These are phyloP conservation scores for Diaporthe caulivora DNA, from an alignment of 2,329 filamentous ascomycete genomes.

Conservation along the genomic window DNA sequence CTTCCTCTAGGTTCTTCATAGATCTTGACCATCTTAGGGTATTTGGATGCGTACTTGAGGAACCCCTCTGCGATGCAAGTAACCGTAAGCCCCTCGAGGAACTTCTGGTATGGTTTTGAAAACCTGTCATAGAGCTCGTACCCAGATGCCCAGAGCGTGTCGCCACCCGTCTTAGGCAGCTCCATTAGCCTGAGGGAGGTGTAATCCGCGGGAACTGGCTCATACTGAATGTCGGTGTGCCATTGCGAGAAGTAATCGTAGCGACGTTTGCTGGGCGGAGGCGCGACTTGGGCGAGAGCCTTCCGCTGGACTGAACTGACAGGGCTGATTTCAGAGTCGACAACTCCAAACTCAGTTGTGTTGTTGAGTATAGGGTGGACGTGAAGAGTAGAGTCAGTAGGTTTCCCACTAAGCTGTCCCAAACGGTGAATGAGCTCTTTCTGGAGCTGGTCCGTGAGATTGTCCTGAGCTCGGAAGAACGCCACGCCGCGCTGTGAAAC, in stretches of 20 bases:
- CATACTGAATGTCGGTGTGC: slow-evolving; percentile 71
- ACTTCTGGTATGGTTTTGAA: slow-evolving; percentile 61
- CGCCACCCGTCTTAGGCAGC: slow-evolving; percentile 68
- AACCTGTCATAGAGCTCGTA: slow-evolving; percentile 72
- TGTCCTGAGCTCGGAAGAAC: slow-evolving; percentile 61
- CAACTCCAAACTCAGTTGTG: slow-evolving; percentile 52
- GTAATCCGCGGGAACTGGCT: slow-evolving; percentile 71
- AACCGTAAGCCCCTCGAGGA: slow-evolving; percentile 64
- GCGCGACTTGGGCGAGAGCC: slow-evolving; percentile 42
- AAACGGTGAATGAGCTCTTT: slow-evolving; percentile 61
- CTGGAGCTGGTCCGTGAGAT: slow-evolving; percentile 57
- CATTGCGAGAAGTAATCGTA: slow-evolving; percentile 57
- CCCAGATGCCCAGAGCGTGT: slow-evolving; percentile 73
- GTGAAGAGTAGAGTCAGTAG: slow-evolving; percentile 59
- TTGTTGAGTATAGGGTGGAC: slow-evolving; percentile 60
- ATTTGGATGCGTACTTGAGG: slow-evolving; percentile 48
- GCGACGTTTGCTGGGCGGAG: slow-evolving; percentile 45
- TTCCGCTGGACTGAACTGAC: slow-evolving; percentile 57
- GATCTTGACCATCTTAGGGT: slow-evolving; percentile 46
- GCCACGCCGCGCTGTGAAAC: slow-evolving; percentile 65
- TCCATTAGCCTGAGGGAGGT: slow-evolving; percentile 68
- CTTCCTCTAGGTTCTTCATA: slow-evolving; percentile 51
- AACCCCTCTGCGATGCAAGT: slow-evolving; percentile 56
- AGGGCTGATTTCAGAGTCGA: slow-evolving; percentile 57
- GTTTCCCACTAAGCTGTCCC: slow-evolving; percentile 63